Evolutionary conservation across 192 early-diverging fungal genomes (phyloP).

Genomic region (Podochytrium sp.): DNA sequence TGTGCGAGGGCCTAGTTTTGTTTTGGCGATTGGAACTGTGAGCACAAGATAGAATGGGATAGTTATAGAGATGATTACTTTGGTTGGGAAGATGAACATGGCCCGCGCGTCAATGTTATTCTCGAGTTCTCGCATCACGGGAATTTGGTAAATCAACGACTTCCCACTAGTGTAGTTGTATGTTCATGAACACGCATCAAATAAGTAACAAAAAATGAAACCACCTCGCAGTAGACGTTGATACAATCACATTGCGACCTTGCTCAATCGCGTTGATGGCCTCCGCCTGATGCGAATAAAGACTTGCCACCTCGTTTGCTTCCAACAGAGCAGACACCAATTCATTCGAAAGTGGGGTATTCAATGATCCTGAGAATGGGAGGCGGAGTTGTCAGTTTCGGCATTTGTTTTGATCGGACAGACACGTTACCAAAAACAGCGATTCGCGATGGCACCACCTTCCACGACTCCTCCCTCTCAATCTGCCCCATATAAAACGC

Average conservation of each 20-base stretch:
- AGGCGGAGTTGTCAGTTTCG: no score
- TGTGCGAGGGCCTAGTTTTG: conserved; percentile 69
- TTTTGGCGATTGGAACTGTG: neutral
- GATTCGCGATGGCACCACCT: neutral
- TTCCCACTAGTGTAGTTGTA: conserved; percentile 67
- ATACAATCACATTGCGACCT: conserved; percentile 62
- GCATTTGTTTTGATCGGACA: neutral
- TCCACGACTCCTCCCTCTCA: conserved; percentile 9
- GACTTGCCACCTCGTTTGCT: conserved; percentile 37
- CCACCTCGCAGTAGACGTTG: conserved; percentile 74
- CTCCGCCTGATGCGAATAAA: conserved; percentile 77
- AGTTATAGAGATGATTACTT: conserved; percentile 43
- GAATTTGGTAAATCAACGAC: conserved; percentile 77
- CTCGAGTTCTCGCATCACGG: conserved; percentile 60
- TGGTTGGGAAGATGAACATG: conserved; percentile 79
- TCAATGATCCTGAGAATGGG: conserved; percentile 14
- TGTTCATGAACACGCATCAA: no score
- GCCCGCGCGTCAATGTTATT: conserved; percentile 41
- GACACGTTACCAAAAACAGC: neutral
- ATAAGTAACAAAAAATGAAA: no score
- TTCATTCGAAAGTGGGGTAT: conserved; percentile 31
- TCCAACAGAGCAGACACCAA: conserved; percentile 24
- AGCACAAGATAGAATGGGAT: neutral
- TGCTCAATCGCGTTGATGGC: conserved; percentile 59
- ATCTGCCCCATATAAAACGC: conserved; percentile 52